Conservation (phyloP, 2,329 filamentous ascomycete genomes). For the Diaporthe citrichinensis region DNA sequence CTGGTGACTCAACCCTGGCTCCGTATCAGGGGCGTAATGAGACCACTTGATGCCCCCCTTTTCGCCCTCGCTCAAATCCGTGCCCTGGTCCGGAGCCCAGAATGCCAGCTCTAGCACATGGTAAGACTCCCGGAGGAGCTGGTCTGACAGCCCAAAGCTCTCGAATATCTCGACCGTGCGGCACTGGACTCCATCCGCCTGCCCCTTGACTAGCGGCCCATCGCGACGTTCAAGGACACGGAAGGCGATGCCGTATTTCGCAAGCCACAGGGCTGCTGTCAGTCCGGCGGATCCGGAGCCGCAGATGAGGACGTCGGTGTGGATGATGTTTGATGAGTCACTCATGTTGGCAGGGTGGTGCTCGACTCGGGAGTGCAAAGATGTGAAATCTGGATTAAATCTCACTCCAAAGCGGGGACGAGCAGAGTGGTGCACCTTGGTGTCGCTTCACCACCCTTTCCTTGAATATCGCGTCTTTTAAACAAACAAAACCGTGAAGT, state of each 20-base stretch:
- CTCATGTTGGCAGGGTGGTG: not conserved
- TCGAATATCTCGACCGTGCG: slow-evolving; percentile 75
- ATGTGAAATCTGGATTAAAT: not conserved
- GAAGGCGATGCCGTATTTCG: slow-evolving; percentile 68
- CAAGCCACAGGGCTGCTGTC: slow-evolving; percentile 72
- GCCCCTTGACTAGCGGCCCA: slow-evolving; percentile 69
- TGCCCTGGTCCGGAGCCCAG: slow-evolving; percentile 58
- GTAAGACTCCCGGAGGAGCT: slow-evolving; percentile 68
- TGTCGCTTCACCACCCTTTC: too few species aligned
- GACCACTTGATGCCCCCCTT: slow-evolving; percentile 59
- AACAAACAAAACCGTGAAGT: not conserved
- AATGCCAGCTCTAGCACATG: slow-evolving; percentile 72
- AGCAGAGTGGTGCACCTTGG: not conserved
- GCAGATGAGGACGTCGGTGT: slow-evolving; percentile 69
- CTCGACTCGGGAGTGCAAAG: not conserved
- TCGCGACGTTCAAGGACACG: slow-evolving; percentile 69
- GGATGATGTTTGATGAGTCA: not conserved
- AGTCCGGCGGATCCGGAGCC: slow-evolving; percentile 75
- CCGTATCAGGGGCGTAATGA: slow-evolving; percentile 66
- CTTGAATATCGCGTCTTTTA: not conserved
- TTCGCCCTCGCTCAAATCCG: not conserved
- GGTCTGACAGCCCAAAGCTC: slow-evolving; percentile 68
- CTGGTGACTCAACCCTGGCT: slow-evolving; percentile 65
- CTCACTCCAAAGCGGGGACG: not conserved
- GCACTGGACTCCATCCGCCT: slow-evolving; percentile 75